Base-by-base conservation (phyloP, 192 early-diverging fungal species). In the Rhizoclosmatium globosum region DNA sequence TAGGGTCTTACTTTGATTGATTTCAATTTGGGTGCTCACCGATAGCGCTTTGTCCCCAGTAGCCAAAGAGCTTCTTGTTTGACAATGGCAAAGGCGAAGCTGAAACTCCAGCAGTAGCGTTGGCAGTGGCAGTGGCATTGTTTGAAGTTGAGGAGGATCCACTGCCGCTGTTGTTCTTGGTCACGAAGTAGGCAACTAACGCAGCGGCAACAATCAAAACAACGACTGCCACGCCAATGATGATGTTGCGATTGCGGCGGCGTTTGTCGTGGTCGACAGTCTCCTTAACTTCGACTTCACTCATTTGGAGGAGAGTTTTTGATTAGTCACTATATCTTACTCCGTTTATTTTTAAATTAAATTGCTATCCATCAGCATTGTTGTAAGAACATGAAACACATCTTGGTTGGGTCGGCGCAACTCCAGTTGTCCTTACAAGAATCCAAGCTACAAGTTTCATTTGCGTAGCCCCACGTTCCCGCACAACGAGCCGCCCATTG, bases 381-480 rank as follows among this genome's bases (percentile, higher is more conserved):
- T 9, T n/a, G 9, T n/a, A 56, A 15, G 19, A 15, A 56, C 53
- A n/a, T 15, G 19, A 56, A 56, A n/a, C 53, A 56, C 53, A 56
- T 56, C 53, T 56, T 9, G 19, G 9, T 56, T n/a, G 9, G 9
- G 53, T 56, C 53, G 13, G 73, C 19, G 23, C 21, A 45, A 9
- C 53, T n/a, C n/a, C 15, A 19, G 11, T n/a, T n/a, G 1, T 56
- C 19, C 53, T 15, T 44, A 47, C 67, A 68, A 6, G 38, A 4
- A 6, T 13, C 13, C 7, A 75, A 45, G 42, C 47, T 45, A 64
- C 74, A 76, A 2, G 48, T 56, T 2, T 15, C 31, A 15, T 76
- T 59, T 46, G 74, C 74, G 17, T 59, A 50, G 23, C 4, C 66
- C 74, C 74, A 76, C 6, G 74, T 76, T 1, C 74, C 74, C 64